A percentile compares a stretch with the other conserved stretches of the same genome.
phyloP scores from a whole-genome alignment of 2,329 filamentous ascomycete genomes.

The Colletotrichum salicis region DNA sequence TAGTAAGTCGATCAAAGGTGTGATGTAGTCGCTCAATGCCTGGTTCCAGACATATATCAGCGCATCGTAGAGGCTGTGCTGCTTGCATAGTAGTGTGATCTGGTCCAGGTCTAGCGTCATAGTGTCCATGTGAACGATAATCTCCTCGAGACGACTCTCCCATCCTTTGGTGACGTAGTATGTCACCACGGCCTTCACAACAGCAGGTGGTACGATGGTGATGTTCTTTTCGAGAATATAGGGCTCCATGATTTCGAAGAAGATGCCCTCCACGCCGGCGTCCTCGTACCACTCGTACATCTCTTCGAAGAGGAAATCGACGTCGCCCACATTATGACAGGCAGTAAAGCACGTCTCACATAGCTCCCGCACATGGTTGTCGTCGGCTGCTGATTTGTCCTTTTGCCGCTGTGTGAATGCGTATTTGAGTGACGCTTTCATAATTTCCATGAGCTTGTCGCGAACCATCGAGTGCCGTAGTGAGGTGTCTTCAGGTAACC shows the following conservation, averaged over 20 bases:
- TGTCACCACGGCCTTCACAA: slow-evolving; percentile 86
- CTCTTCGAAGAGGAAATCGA: slow-evolving; percentile 89
- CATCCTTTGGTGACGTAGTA: slow-evolving; percentile 82
- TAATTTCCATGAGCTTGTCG: slow-evolving; percentile 92
- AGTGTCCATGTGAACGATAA: slow-evolving; percentile 93
- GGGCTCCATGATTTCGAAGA: slow-evolving; percentile 88
- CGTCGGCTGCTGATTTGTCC: slow-evolving; percentile 56
- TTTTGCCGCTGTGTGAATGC: slow-evolving; percentile 77
- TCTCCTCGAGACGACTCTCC: slow-evolving; percentile 85
- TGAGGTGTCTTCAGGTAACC: slow-evolving; percentile 83
- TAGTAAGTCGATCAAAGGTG: slow-evolving; percentile 86
- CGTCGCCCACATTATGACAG: slow-evolving; percentile 80
- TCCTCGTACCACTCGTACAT: slow-evolving; percentile 93
- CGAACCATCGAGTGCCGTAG: slow-evolving; percentile 83
- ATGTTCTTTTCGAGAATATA: slow-evolving; percentile 85
- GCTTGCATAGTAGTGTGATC: slow-evolving; percentile 88
- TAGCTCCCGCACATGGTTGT: slow-evolving; percentile 77
- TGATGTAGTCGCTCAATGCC: slow-evolving; percentile 88
- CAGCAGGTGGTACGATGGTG: slow-evolving; percentile 78
- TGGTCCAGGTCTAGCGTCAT: slow-evolving; percentile 93
- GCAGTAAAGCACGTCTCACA: slow-evolving; percentile 86
- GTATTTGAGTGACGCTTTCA: slow-evolving; percentile 90
- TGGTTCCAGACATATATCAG: slow-evolving; percentile 97
- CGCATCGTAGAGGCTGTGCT: slow-evolving; percentile 92
- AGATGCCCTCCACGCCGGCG: slow-evolving; percentile 75